These are phyloP conservation scores for Sanguinoderma infundibulare DNA, from an alignment of 1,284 basidiomycete species.

Conservation along the genomic window DNA sequence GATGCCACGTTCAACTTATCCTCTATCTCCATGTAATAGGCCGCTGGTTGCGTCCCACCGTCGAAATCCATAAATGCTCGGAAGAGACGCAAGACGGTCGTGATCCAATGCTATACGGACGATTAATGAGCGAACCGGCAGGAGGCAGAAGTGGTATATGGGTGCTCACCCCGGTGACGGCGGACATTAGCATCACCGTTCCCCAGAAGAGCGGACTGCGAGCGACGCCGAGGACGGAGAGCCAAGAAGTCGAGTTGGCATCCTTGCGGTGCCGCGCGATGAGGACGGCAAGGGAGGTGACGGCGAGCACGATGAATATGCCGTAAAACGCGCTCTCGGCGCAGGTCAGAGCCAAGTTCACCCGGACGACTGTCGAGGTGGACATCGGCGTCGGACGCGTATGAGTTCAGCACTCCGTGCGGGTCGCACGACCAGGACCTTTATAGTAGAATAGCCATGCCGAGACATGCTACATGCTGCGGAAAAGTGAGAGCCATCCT, in stretches of 20 bases:
- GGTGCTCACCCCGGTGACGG: slow-evolving; percentile 4
- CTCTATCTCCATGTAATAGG: slow-evolving; percentile 13
- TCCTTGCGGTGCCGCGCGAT: slow-evolving; percentile 2
- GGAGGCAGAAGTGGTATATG: not conserved
- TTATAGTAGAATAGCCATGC: too few species aligned
- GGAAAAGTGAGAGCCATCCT: too few species aligned
- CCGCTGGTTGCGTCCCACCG: slow-evolving; percentile 7
- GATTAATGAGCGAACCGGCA: not conserved
- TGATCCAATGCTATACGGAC: slow-evolving; percentile 22
- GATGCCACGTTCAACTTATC: slow-evolving; percentile 14
- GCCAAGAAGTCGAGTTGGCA: not conserved
- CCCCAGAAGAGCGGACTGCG: not conserved
- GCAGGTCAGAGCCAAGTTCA: slow-evolving; percentile 3
- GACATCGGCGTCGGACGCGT: too few species aligned
- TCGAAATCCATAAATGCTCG: slow-evolving; percentile 19
- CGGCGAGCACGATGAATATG: slow-evolving; percentile 5
- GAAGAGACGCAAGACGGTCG: slow-evolving; percentile 14
- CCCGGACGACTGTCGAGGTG: not conserved
- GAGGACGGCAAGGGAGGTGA: slow-evolving; percentile 1
- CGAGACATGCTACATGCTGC: too few species aligned
- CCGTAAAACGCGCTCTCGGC: slow-evolving; percentile 9
- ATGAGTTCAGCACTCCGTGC: too few species aligned
- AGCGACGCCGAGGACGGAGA: not conserved
- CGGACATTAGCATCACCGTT: not conserved
- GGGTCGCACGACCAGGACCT: too few species aligned